Conservation (phyloP, 2,329 filamentous ascomycete genomes). For the Aspergillus tubingensis region DNA sequence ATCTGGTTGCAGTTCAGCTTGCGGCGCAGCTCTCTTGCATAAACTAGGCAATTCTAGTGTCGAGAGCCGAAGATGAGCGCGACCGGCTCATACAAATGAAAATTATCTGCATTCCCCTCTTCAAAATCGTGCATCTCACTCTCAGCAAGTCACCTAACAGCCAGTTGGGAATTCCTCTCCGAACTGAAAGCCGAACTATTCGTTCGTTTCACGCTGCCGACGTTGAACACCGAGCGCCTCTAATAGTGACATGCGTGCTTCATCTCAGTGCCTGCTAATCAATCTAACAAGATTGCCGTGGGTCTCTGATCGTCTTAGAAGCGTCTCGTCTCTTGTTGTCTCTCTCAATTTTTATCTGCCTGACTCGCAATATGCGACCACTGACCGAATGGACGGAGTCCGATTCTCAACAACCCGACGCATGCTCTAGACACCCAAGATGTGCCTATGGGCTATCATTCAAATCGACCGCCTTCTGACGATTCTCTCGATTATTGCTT, state of each 20-base stretch:
- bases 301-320: background rate
- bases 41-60: background rate
- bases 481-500: background rate
- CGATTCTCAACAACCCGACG: background rate
- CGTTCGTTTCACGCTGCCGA: background rate
- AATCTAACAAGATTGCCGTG: background rate
- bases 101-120: background rate
- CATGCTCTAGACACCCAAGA: background rate
- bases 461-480: background rate
- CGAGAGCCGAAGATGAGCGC: background rate
- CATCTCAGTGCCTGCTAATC: background rate
- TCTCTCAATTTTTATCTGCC: background rate
- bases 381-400: background rate
- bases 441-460: background rate
- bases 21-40: background rate
- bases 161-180: background rate
- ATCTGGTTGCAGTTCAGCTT: background rate
- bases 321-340: background rate
- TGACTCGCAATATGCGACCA: background rate
- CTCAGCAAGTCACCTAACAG: background rate
- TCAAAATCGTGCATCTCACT: background rate
- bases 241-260: background rate
- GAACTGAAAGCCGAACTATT: background rate
- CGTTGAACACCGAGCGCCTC: background rate
- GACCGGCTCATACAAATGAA: background rate